A percentile compares a stretch with the other conserved stretches of the same genome.
Evolutionary conservation across 768 basidiomycete genomes (phyloP).

Genomic region (Lentinula detonsa): DNA sequence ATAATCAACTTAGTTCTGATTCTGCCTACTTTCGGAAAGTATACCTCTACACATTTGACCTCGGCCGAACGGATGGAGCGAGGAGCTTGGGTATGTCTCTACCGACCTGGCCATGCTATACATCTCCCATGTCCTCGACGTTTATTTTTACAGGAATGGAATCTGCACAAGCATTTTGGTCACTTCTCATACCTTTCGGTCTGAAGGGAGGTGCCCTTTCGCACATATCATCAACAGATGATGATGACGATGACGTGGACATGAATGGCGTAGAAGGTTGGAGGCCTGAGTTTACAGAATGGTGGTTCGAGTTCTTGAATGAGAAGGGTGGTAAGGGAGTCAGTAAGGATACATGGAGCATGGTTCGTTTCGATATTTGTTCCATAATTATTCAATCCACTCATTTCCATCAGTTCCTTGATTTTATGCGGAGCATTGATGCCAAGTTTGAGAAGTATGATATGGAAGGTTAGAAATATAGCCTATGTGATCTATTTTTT

Average conservation of each 20-base stretch:
- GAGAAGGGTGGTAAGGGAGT: conserved; percentile 67
- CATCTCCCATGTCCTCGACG: neutral
- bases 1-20: conserved; percentile 56
- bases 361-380: conserved; percentile 44
- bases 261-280: conserved; percentile 45
- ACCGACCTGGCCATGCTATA: neutral
- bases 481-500: neutral
- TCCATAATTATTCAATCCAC: neutral
- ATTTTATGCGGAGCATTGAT: conserved; percentile 74
- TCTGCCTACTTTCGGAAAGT: conserved; percentile 69
- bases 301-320: conserved; percentile 78
- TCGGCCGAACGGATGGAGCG: conserved; percentile 70
- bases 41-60: conserved; percentile 77
- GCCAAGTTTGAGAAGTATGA: conserved; percentile 69
- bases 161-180: conserved; percentile 73
- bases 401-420: conserved; percentile 51
- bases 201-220: conserved; percentile 60
- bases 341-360: conserved; percentile 85
- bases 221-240: conserved; percentile 28
- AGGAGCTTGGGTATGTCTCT: conserved; percentile 63
- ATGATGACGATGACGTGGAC: conserved; percentile 43
- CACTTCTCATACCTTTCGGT: conserved; percentile 68
- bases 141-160: conserved; percentile 44
- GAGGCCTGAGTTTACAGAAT: conserved; percentile 52
- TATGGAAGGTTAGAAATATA: conserved; percentile 50